These are phyloP conservation scores for Marchantia polymorpha DNA, from an alignment of 225 moss, liverwort and hornwort genomes.

Conservation along the genomic window DNA sequence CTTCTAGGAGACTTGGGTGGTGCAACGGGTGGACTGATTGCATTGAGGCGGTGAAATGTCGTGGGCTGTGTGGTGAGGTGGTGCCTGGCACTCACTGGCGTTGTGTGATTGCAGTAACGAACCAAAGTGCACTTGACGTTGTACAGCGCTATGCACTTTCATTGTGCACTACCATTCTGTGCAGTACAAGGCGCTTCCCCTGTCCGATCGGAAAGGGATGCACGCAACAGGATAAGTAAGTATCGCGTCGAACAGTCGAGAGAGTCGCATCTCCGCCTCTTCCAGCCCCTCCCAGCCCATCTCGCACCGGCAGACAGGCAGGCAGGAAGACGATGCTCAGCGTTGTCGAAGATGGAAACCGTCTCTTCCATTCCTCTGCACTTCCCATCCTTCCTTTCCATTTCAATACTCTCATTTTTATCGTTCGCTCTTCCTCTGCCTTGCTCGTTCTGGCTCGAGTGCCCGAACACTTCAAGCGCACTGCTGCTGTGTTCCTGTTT, in stretches of 20 bases:
- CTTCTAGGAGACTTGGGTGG: neutral
- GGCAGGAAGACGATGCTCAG: too few relatives aligned
- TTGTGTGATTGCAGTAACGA: neutral
- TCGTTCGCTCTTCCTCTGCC: too few relatives aligned
- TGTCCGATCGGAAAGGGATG: neutral
- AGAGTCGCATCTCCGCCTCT: neutral
- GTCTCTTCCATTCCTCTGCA: too few relatives aligned
- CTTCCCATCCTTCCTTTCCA: too few relatives aligned
- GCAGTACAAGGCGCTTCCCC: neutral
- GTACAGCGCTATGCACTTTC: neutral
- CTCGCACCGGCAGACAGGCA: too few relatives aligned
- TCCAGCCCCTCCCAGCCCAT: too few relatives aligned
- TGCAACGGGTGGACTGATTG: neutral
- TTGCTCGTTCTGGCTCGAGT: too few relatives aligned
- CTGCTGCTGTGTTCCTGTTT: too few relatives aligned
- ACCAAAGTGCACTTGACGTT: neutral
- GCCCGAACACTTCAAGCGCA: too few relatives aligned
- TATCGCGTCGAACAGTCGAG: neutral
- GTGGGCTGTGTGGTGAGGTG: neutral
- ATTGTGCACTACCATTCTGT: neutral
- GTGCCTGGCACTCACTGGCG: neutral
- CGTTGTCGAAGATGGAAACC: too few relatives aligned
- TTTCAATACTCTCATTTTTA: too few relatives aligned
- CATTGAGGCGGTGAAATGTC: neutral
- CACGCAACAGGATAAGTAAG: neutral